Percentiles rank a stretch among this genome's conserved stretches.
phyloP scores from a whole-genome alignment of 306 rosid species.

The Medicago truncatula region MtrunA17r5.0-ANR NC_053046.1:34874501-34875000 shows the following conservation, averaged over 20 bases:
- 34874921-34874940: neutral
- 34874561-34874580: neutral
- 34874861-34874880: neutral
- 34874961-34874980: no score
- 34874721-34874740: neutral
- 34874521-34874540: neutral
- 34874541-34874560: neutral
- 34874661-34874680: neutral
- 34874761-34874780: neutral
- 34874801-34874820: neutral
- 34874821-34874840: constrained; percentile 9
- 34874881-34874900: constrained; percentile 2
- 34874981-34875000: no score
- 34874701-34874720: neutral
- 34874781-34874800: neutral
- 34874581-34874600: no score
- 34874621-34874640: neutral
- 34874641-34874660: neutral
- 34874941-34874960: neutral
- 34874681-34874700: neutral
- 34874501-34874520: constrained; percentile 1
- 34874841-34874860: neutral
- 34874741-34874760: constrained; percentile 7
- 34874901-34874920: neutral
- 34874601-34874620: neutral